Conservation (phyloP, 768 basidiomycete genomes). For the Floccularia luteovirens region DNA sequence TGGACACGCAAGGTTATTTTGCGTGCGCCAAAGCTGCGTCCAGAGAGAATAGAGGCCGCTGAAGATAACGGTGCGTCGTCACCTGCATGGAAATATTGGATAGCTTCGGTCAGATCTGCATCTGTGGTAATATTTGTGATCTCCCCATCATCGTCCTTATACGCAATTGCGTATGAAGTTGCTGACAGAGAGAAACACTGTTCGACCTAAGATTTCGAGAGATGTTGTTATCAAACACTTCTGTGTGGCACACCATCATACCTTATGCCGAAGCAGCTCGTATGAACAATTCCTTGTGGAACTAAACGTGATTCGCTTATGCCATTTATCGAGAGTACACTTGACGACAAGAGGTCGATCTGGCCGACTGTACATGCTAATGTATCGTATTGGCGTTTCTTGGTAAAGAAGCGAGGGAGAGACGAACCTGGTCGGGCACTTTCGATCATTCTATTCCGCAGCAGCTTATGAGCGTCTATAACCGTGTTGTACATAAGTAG, state of each 20-base stretch:
- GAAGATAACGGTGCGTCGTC: constrained; percentile 71
- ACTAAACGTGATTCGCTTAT: constrained; percentile 72
- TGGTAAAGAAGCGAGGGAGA: no score
- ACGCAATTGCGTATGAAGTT: constrained; percentile 65
- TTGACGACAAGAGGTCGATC: constrained; percentile 79
- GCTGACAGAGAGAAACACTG: constrained; percentile 74
- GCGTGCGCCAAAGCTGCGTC: constrained; percentile 54
- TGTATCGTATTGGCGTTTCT: no score
- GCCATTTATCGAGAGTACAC: constrained; percentile 69
- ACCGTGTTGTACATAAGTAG: no score
- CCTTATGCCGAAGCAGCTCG: constrained; percentile 66
- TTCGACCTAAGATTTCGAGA: constrained; percentile 51
- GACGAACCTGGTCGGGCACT: no score
- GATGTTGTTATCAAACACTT: constrained; percentile 6
- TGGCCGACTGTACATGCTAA: constrained; percentile 44
- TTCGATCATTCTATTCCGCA: no score
- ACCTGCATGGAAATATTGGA: constrained; percentile 77
- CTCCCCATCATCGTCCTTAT: constrained; percentile 87
- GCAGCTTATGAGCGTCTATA: no score
- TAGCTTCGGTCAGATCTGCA: constrained; percentile 75
- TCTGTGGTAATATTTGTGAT: constrained; percentile 62
- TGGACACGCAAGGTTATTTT: constrained; percentile 75
- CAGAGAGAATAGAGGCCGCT: constrained; percentile 67
- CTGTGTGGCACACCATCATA: constrained; percentile 22
- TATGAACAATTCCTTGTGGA: constrained; percentile 77